Conservation (phyloP, 2,329 filamentous ascomycete species). For the Colletotrichum zoysiae region DNA sequence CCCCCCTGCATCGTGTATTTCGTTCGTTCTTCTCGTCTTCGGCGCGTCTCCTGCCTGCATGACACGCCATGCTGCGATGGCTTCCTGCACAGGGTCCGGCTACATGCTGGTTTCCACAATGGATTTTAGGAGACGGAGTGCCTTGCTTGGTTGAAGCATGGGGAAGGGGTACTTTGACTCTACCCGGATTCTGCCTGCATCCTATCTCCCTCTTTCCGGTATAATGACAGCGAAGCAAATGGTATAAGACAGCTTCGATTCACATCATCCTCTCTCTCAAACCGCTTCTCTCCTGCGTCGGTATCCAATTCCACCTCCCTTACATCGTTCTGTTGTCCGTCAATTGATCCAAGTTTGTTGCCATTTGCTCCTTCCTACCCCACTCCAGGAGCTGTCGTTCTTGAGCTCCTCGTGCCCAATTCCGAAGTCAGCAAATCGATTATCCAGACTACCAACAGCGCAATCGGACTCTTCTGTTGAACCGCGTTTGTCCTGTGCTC, state of each 20-base stretch:
- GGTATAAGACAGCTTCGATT: conserved; percentile 37
- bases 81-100: conserved; percentile 7
- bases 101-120: not conserved
- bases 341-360: conserved; percentile 4
- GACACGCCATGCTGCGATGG: conserved; percentile 19
- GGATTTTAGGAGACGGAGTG: conserved; percentile 1
- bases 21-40: not conserved
- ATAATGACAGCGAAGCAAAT: not conserved
- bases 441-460: not conserved
- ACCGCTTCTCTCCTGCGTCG: not conserved
- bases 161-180: not conserved
- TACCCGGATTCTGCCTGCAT: conserved; percentile 9
- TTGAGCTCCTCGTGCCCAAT: not conserved
- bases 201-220: not conserved
- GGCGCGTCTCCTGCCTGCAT: conserved; percentile 35
- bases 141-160: not conserved
- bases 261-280: not conserved
- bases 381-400: not conserved
- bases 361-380: not conserved
- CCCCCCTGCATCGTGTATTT: conserved; percentile 29
- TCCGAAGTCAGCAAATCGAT: not conserved
- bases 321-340: not conserved
- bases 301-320: not conserved
- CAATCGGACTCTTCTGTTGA: no score
- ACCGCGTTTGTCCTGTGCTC: not conserved